Evolutionary conservation across 305 asterid species (phyloP), one percentile per base, ranked within the genome.

Genomic region (Euphrasia arctica): DNA sequence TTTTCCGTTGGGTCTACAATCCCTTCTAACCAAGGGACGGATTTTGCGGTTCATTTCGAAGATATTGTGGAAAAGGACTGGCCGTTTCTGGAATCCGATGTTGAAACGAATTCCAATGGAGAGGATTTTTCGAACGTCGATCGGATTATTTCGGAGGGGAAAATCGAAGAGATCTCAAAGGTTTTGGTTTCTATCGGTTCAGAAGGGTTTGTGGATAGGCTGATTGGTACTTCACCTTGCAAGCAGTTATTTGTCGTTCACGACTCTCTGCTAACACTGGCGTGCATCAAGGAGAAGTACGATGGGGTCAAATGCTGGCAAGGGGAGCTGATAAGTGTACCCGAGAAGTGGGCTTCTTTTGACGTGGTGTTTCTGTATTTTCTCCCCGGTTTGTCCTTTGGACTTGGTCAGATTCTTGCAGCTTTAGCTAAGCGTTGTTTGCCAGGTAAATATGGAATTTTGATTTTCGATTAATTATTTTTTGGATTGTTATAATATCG

Each of bases 271-370:
- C 74, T 90, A 15, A 63, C 71, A 4, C 67, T 93, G 72, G 99
- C 99, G 4, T 80, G 86, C 83, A 78, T 92, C 75, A 90, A 92
- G 72, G 98, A 87, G 34, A 80, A 75, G 54, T 71, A 79, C 59
- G 98, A 92, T 77, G 72, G 65, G 60, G 85, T 93, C 60, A 82
- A 82, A 66, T 93, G 97, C 69, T 90, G 94, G 97, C 97, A 93
- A 82, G 97, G 98, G 22, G 94, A 75, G 75, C 11, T 92, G 80
- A 63, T 86, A 34, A 62, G 77, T 69, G 67, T 84, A 54, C 95
- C 97, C 2, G 83, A 86, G 62, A 88, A 85, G 64, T 93, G 96
- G 96, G 47, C 83, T 47, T 70, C 79, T 39, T 85, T 93, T 58
- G 95, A 90, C 62, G 89, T 74, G 49, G 78, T 92, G 12, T 92